phyloP scores from a whole-genome alignment of 2,329 filamentous ascomycete species.

The Neoascochyta sp. region DNA sequence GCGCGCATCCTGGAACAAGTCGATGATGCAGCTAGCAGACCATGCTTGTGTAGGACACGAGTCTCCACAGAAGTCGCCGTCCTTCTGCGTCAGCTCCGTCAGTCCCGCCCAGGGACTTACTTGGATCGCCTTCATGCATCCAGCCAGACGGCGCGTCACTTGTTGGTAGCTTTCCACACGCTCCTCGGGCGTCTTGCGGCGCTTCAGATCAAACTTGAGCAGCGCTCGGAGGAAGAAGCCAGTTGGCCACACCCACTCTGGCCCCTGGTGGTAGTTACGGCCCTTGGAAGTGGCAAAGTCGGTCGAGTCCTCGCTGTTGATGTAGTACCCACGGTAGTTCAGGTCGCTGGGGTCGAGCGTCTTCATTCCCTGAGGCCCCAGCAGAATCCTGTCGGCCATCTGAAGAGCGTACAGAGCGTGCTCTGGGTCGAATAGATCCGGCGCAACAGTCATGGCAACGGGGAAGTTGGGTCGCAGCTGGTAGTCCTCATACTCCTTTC shows the following conservation, averaged over 20 bases:
- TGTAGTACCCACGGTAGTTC: conserved; percentile 93
- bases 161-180: conserved; percentile 90
- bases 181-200: conserved; percentile 63
- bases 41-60: conserved; percentile 96
- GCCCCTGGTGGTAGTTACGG: conserved; percentile 95
- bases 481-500: conserved; percentile 96
- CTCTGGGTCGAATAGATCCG: conserved; percentile 73
- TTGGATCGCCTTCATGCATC: conserved; percentile 80
- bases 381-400: conserved; percentile 72
- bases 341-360: conserved; percentile 88
- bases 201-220: conserved; percentile 80
- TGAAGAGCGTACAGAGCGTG: conserved; percentile 79
- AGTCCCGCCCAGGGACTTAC: conserved; percentile 84
- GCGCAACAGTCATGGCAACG: conserved; percentile 91
- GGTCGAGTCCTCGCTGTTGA: conserved; percentile 87
- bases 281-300: conserved; percentile 93
- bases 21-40: conserved; percentile 91
- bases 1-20: conserved; percentile 86
- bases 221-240: conserved; percentile 92
- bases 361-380: conserved; percentile 89
- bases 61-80: conserved; percentile 77
- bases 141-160: conserved; percentile 75
- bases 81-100: conserved; percentile 88
- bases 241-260: conserved; percentile 97
- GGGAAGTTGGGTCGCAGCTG: conserved; percentile 92